Conservation (phyloP, 257 asterid species). For the Asclepias syriaca region DNA sequence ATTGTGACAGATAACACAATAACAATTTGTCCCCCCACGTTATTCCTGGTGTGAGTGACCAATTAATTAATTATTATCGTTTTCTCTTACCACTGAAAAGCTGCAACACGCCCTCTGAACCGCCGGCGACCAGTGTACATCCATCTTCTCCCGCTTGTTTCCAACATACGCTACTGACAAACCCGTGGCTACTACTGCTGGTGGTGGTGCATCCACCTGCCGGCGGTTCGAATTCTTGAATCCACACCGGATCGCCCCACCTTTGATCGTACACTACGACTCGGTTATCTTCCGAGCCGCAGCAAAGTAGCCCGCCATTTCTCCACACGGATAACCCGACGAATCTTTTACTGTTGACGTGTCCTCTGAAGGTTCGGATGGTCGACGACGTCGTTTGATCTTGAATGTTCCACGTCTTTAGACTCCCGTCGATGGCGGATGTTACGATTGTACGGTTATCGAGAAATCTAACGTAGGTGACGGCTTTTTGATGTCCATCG, state of each 20-base stretch:
- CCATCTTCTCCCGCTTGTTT: constrained; percentile 53
- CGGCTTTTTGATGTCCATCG: constrained; percentile 67
- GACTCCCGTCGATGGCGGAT: constrained; percentile 60
- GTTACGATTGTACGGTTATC: constrained; percentile 49
- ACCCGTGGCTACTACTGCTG: constrained; percentile 19
- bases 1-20: neutral
- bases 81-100: constrained; percentile 50
- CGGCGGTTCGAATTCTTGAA: constrained; percentile 33
- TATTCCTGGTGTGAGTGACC: neutral
- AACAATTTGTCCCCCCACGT: neutral
- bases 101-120: constrained; percentile 76
- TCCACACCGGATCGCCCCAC: constrained; percentile 87
- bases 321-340: constrained; percentile 86
- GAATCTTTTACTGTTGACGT: constrained; percentile 58
- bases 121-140: constrained; percentile 80
- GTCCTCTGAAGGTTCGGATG: constrained; percentile 60
- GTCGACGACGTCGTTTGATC: constrained; percentile 16
- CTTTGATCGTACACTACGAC: constrained; percentile 77
- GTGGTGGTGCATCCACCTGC: neutral
- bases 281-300: constrained; percentile 79
- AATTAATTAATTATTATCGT: neutral
- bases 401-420: constrained; percentile 63
- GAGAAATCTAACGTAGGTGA: constrained; percentile 51
- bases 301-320: constrained; percentile 62
- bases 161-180: constrained; percentile 87